Conservation (phyloP, 2,329 filamentous ascomycete genomes). For the Pseudogymnoascus sp. region DNA sequence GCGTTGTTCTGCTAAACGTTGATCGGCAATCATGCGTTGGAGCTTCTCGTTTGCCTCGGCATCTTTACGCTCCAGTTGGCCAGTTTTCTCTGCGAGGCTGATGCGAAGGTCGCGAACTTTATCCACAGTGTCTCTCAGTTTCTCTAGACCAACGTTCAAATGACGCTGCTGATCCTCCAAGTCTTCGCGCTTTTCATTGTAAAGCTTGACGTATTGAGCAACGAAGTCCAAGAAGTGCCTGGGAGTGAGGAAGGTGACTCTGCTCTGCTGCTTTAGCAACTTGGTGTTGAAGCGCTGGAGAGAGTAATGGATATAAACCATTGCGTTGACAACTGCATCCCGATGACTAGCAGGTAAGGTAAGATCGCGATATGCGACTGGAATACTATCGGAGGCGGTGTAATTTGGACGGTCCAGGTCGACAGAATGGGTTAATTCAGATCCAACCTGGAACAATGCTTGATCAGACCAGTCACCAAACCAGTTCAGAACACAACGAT, state of each 20-base stretch:
- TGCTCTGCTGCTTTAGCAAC: constrained; percentile 84
- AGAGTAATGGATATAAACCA: constrained; percentile 98
- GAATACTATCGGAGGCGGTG: constrained; percentile 79
- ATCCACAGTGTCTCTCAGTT: constrained; percentile 90
- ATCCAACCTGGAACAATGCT: constrained; percentile 93
- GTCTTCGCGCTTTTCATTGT: constrained; percentile 97
- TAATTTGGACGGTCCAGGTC: constrained; percentile 88
- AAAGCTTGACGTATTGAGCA: constrained; percentile 92
- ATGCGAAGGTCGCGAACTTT: constrained; percentile 89
- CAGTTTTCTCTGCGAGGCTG: constrained; percentile 90
- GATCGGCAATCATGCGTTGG: constrained; percentile 93
- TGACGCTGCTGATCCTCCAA: constrained; percentile 97
- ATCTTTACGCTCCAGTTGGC: constrained; percentile 86
- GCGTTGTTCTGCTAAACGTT: constrained; percentile 86
- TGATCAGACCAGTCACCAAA: constrained; percentile 99
- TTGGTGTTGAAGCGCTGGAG: constrained; percentile 83
- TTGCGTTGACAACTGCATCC: constrained; percentile 89
- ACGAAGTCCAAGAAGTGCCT: constrained; percentile 98
- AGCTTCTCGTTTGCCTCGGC: constrained; percentile 95
- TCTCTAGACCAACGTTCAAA: constrained; percentile 95
- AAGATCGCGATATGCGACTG: constrained; percentile 83
- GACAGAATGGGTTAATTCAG: constrained; percentile 90
- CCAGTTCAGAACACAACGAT: constrained; percentile 99
- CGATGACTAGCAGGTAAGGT: constrained; percentile 80
- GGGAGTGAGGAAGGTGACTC: constrained; percentile 86